A percentile compares a stretch with the other conserved stretches of the same genome.
phyloP scores from a whole-genome alignment of 768 basidiomycete genomes.

The Lactifluus piperatus region DNA sequence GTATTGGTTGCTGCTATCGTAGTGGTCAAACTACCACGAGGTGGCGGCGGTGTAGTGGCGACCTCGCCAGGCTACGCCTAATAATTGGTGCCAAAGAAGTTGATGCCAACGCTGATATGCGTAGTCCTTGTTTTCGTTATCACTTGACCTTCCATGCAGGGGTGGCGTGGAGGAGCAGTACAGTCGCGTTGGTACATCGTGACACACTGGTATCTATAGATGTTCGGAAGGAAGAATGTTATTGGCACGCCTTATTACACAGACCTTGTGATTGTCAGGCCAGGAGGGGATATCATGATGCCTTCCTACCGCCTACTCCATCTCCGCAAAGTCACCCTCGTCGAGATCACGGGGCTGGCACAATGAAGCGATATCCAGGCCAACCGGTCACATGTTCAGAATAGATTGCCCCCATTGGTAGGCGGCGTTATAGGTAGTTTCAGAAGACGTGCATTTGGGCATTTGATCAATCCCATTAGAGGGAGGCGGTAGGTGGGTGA shows the following conservation, averaged over 20 bases:
- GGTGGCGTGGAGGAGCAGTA: neutral
- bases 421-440: neutral
- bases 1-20: neutral
- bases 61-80: neutral
- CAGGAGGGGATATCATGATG: neutral
- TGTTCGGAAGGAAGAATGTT: neutral
- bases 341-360: conserved; percentile 86
- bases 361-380: neutral
- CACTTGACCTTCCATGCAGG: neutral
- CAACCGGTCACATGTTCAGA: neutral
- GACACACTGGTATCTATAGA: neutral
- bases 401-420: neutral
- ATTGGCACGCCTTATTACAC: neutral
- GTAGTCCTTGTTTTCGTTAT: neutral
- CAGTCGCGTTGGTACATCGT: neutral
- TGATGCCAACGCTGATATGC: neutral
- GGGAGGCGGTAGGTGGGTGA: neutral
- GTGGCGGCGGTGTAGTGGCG: neutral
- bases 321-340: conserved; percentile 79
- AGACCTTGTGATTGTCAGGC: neutral
- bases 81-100: neutral
- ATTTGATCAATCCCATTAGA: neutral
- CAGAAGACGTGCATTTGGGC: neutral
- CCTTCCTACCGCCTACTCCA: conserved; percentile 38
- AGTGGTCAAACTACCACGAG: neutral